A percentile compares a stretch with the other conserved stretches of the same genome.
Conservation (phyloP, 176 grass and related monocot genomes). For the Metroxylon sagu region DNA sequence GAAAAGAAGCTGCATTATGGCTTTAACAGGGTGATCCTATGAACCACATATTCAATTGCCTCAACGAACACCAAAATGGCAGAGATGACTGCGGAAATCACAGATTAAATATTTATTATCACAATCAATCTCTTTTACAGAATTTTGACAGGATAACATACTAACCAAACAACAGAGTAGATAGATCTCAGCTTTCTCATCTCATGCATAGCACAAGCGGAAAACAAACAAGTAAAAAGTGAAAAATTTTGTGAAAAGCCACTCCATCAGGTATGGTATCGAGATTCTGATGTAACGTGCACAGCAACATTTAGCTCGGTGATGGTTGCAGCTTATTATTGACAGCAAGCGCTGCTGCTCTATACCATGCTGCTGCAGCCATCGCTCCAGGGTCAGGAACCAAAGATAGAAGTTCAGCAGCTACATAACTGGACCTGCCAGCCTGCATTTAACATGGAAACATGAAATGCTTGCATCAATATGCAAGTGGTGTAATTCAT, state of each 20-base stretch:
- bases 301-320: conserved; percentile 19
- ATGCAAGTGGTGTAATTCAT: too few species aligned
- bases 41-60: too few species aligned
- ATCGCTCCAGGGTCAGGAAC: conserved; percentile 91
- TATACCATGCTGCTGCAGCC: conserved; percentile 85
- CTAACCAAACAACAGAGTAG: not conserved
- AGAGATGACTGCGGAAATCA: too few species aligned
- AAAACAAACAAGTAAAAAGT: conserved; percentile 9
- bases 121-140: too few species aligned
- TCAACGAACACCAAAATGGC: too few species aligned
- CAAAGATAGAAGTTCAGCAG: conserved; percentile 48
- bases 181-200: conserved; percentile 1
- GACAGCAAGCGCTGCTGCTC: conserved; percentile 49
- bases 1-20: too few species aligned
- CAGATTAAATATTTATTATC: too few species aligned
- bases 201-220: conserved; percentile 19
- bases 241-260: conserved; percentile 7
- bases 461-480: too few species aligned
- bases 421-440: conserved; percentile 73
- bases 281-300: not conserved
- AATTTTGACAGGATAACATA: too few species aligned
- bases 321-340: conserved; percentile 38
- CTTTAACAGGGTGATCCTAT: too few species aligned
- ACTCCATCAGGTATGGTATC: not conserved
- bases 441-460: conserved; percentile 43